These are phyloP conservation scores for Ceratocystis alfenasii DNA, from an alignment of 2,329 filamentous ascomycete species.

Conservation along the genomic window DNA sequence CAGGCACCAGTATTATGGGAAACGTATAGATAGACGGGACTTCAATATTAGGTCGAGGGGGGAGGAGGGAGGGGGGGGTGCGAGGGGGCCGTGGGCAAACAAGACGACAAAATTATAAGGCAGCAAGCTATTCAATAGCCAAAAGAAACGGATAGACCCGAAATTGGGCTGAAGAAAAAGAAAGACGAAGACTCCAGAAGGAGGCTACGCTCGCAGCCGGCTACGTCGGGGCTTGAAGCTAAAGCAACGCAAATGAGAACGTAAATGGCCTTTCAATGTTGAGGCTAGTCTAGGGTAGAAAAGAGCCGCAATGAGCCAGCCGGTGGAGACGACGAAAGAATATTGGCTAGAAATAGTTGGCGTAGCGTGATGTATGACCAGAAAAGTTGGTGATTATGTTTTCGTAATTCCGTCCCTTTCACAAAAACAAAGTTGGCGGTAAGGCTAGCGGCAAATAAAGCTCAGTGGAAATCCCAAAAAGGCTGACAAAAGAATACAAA, in stretches of 20 bases:
- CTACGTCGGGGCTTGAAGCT: constrained; percentile 10
- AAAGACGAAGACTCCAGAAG: constrained; percentile 8
- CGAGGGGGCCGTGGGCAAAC: background rate
- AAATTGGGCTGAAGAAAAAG: constrained; percentile 6
- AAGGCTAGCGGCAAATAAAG: constrained; percentile 10
- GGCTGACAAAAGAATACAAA: constrained; percentile 10
- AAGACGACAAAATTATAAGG: background rate
- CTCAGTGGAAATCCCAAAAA: background rate
- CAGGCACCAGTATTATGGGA: background rate
- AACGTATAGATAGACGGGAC: background rate
- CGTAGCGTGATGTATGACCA: background rate
- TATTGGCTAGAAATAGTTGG: background rate
- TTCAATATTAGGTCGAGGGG: background rate
- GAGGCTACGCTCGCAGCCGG: constrained; percentile 6
- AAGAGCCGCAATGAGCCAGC: background rate
- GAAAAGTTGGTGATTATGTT: background rate
- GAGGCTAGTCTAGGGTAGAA: background rate
- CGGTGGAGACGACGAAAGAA: background rate
- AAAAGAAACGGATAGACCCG: background rate
- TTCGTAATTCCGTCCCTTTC: background rate
- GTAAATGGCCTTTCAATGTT: background rate
- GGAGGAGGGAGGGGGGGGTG: background rate
- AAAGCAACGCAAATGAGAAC: constrained; percentile 1
- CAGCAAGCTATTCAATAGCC: background rate
- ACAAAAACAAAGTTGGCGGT: background rate